Evolutionary conservation across 495 filamentous ascomycete species (phyloP).

Genomic region (Ramalina peruviana): DNA sequence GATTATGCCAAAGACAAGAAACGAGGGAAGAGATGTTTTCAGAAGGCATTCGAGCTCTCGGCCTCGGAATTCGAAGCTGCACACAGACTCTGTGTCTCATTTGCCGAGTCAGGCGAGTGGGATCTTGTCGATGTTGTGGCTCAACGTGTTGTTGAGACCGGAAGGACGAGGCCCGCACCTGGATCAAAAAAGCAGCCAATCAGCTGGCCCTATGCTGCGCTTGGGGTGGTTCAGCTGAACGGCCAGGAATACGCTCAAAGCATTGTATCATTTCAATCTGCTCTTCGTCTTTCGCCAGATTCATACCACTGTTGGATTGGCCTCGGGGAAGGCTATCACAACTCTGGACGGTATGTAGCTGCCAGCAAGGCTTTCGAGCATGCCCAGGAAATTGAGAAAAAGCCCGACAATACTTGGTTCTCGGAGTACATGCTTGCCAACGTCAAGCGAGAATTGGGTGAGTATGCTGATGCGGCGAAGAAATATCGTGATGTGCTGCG

Average conservation of each 20-base stretch:
- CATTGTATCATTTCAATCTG: slow-evolving; percentile 80
- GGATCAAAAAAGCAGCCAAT: slow-evolving; percentile 81
- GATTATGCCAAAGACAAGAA: slow-evolving; percentile 80
- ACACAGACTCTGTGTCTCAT: slow-evolving; percentile 68
- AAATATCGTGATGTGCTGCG: slow-evolving; percentile 60
- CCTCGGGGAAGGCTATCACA: slow-evolving; percentile 88
- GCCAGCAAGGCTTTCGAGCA: slow-evolving; percentile 83
- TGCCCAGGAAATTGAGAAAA: slow-evolving; percentile 51
- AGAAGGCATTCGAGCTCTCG: slow-evolving; percentile 93
- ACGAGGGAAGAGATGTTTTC: slow-evolving; percentile 78
- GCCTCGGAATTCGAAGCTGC: slow-evolving; percentile 75
- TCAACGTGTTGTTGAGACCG: slow-evolving; percentile 83
- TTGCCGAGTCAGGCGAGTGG: slow-evolving; percentile 86
- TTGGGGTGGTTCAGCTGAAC: slow-evolving; percentile 93
- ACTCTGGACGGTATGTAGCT: slow-evolving; percentile 80
- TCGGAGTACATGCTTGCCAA: slow-evolving; percentile 95
- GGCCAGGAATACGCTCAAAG: slow-evolving; percentile 80
- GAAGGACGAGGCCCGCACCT: slow-evolving; percentile 73
- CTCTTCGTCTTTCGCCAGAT: slow-evolving; percentile 65
- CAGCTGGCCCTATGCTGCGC: slow-evolving; percentile 93
- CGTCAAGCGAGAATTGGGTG: slow-evolving; percentile 76
- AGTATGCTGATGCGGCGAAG: slow-evolving; percentile 67
- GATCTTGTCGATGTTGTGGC: slow-evolving; percentile 88
- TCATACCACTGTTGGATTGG: slow-evolving; percentile 96
- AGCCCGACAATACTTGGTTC: slow-evolving; percentile 55